Percentiles rank a stretch among this genome's conserved stretches.
These are phyloP conservation scores for Phytophthora ohioensis DNA, from an alignment of 352 stramenopile genomes.

Conservation along the genomic window DNA sequence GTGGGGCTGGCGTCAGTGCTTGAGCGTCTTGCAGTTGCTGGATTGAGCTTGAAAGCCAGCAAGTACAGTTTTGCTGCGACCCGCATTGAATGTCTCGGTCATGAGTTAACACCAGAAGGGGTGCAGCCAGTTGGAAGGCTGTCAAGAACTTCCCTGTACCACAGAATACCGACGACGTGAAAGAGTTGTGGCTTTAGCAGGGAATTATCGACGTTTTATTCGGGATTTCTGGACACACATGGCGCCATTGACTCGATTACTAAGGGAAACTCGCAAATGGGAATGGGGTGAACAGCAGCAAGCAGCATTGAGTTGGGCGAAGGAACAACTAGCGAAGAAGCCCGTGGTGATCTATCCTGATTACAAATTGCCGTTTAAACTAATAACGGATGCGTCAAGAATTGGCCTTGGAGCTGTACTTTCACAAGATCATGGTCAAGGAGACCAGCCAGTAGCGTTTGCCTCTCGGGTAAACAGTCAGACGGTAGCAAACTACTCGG, in stretches of 20 bases:
- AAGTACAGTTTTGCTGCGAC: constrained; percentile 32
- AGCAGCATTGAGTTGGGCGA: constrained; percentile 29
- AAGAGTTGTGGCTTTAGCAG: constrained; percentile 36
- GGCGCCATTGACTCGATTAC: constrained; percentile 30
- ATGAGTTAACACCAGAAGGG: constrained; percentile 23
- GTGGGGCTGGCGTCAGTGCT: constrained; percentile 28
- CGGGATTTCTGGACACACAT: constrained; percentile 21
- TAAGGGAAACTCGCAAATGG: constrained; percentile 28
- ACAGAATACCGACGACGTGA: constrained; percentile 3
- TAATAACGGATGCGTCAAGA: constrained; percentile 36
- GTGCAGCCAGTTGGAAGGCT: constrained; percentile 12
- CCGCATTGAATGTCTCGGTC: constrained; percentile 34
- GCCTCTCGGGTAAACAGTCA: constrained; percentile 26
- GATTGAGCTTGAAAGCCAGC: constrained; percentile 21
- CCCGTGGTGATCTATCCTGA: constrained; percentile 28
- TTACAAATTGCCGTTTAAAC: constrained; percentile 38
- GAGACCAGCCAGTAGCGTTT: constrained; percentile 27
- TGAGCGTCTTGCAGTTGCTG: constrained; percentile 1
- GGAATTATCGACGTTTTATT: constrained; percentile 39
- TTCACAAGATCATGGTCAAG: constrained; percentile 24
- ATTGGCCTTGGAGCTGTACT: constrained; percentile 29
- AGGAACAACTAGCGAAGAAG: constrained; percentile 8
- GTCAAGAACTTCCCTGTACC: constrained; percentile 19
- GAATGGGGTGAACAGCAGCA: constrained; percentile 29
- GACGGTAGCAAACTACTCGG: constrained; percentile 27